A percentile compares a stretch with the other conserved stretches of the same genome.
Evolutionary conservation across 2,329 filamentous ascomycete species (phyloP).

Genomic region (Cordyceps pruinosa): DNA sequence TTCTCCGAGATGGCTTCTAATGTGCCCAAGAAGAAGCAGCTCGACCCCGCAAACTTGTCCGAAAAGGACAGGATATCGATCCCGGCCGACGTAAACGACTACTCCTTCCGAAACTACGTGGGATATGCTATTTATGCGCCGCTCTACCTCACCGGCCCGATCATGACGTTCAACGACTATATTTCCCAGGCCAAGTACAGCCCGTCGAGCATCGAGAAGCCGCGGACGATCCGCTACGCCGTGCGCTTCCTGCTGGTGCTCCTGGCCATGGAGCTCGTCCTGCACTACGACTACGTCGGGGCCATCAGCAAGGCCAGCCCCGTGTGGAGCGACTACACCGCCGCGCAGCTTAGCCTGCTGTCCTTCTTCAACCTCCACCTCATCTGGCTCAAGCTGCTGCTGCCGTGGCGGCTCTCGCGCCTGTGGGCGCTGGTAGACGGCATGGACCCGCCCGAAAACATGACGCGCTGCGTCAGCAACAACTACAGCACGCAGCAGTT

Average conservation of each 20-base stretch:
- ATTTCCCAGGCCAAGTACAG: conserved; percentile 76
- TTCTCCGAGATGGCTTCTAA: conserved; percentile 42
- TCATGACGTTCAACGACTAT: conserved; percentile 97
- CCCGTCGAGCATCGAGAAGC: conserved; percentile 59
- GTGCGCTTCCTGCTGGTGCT: conserved; percentile 75
- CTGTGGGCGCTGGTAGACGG: conserved; percentile 91
- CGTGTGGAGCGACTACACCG: conserved; percentile 75
- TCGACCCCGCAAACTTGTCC: conserved; percentile 78
- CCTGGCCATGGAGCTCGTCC: conserved; percentile 81
- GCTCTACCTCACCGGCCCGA: conserved; percentile 85
- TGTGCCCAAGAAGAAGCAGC: conserved; percentile 87
- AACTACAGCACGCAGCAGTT: conserved; percentile 89
- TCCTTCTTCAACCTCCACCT: conserved; percentile 95
- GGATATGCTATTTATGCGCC: conserved; percentile 89
- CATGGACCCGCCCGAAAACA: conserved; percentile 94
- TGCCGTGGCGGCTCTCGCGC: conserved; percentile 97
- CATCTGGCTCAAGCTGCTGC: conserved; percentile 94
- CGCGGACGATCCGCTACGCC: conserved; percentile 72
- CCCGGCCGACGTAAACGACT: conserved; percentile 65
- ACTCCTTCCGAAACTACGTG: conserved; percentile 76
- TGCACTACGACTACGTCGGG: conserved; percentile 89
- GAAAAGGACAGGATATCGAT: conserved; percentile 80
- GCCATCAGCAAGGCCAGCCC: conserved; percentile 80
- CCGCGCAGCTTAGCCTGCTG: conserved; percentile 80
- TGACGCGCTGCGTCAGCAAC: conserved; percentile 92